Base-by-base conservation (phyloP, 805 yeast species). In the Yamadazyma kitorensis region DNA sequence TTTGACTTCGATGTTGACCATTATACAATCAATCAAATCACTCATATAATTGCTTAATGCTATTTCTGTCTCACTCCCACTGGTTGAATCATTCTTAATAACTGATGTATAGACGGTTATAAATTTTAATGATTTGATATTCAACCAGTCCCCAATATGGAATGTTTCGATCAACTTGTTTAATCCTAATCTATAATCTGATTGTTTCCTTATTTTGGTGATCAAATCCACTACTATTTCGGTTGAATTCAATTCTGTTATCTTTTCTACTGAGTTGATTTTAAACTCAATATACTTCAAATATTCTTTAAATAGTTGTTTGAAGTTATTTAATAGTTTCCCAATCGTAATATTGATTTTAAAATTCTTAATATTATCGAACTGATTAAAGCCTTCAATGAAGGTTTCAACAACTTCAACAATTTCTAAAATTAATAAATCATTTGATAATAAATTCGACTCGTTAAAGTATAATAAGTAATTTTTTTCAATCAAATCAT, bases 1-100 rank as follows among this genome's bases (percentile, higher is more conserved):
- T 43, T 72, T 72, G 33, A 76, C 64, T 52, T 84, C 94, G 29
- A 89, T 59, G 34, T 73, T 72, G 20, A 80, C 65, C 52, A 81
- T 69, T 17, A 86, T 70, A 28, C 80, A 78, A 55, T 89, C 96
- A 27, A 91, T 71, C 27, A 83, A 70, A 54, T 91, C 98, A 33
- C 88, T 74, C 40, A 78, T 73, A 50, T 74, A 89, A 27, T 83
- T 70, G 1, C 87, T 72, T 21, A 87, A 56, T 3, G 68, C 68
- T n/a, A n/a, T n/a, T n/a, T n/a, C n/a, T n/a, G n/a, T n/a, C n/a
- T n/a, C n/a, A 14, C 29, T 34, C 2, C 24, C 15, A 8, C 7
- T 10, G 6, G 17, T 8, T 20, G 7, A 8, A 2, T 67, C 53
- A 25, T 64, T 64, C 9, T 70, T 66, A 8, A 72, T 60, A 2